Evolutionary conservation across 768 basidiomycete species (phyloP), one percentile per base, ranked within the genome.

Genomic region (Chlorophyllum brunneum): DNA sequence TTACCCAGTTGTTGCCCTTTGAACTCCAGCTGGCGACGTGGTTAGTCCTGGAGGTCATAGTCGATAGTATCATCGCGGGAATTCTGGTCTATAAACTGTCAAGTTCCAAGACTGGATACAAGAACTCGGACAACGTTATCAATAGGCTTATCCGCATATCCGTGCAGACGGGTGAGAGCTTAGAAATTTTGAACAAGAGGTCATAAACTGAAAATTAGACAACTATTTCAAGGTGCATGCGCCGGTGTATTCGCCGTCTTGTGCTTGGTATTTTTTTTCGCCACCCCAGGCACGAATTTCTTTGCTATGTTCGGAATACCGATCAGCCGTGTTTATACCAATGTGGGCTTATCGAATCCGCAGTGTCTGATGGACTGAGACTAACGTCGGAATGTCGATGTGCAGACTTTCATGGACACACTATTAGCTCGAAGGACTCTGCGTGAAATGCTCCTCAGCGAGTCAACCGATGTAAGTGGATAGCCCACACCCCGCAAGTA

Each of bases 301-400:
- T 67, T 61, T 34, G 67, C 59, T 18, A 66, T 73, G 63, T 67
- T 71, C 27, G 64, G 63, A 13, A 66, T 70, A 23, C 66, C 68
- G 4, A 62, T 70, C 31, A 65, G 70, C 27, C 67, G 70, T 24
- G 67, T 72, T 41, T 72, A 72, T 41, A 66, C 67, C 13, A 70
- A 68, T 42, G 70, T 63, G 30, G 44, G 56, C 20, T 15, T 41
- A 5, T 22, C 39, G 11, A 18, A 36, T 42, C 5, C 22, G 27
- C 20, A 8, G 4, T 27, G 24, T 42, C 41, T 18, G 15, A 34
- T 26, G 11, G 15, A 7, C 13, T 26, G 13, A 3, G 18, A 20
- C 20, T 39, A 13, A 54, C 11, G 9, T 31, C 11, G 22, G 23
- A 5, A 30, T 15, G 13, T 27, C 24, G 2, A 38, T 20, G 18